Evolutionary conservation across 148 eudicot genomes (phyloP).

Genomic region (Vaccinium darrowii): DNA sequence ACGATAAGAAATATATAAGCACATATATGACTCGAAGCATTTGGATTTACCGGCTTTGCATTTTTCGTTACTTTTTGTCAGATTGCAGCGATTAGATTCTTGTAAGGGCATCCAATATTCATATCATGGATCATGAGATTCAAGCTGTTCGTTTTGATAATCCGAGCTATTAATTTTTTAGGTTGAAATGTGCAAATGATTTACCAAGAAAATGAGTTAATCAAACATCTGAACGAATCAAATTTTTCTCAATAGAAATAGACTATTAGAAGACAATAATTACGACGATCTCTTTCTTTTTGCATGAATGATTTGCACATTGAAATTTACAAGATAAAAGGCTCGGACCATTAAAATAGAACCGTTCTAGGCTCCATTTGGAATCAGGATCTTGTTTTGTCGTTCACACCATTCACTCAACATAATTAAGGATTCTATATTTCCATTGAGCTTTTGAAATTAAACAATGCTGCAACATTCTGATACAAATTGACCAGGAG

Average conservation of each 20-base stretch:
- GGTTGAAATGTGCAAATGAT: background rate
- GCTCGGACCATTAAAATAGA: background rate
- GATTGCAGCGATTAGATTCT: background rate
- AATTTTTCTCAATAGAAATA: background rate
- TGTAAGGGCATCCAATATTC: background rate
- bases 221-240: background rate
- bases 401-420: background rate
- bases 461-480: slow-evolving; percentile 11
- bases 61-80: background rate
- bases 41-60: background rate
- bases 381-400: background rate
- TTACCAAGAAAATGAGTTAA: background rate
- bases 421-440: background rate
- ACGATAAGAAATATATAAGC: background rate
- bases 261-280: background rate
- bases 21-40: background rate
- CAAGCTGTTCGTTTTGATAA: background rate
- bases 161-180: background rate
- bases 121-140: background rate
- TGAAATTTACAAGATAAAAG: background rate
- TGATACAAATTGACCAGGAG: background rate
- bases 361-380: background rate
- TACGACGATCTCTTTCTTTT: background rate
- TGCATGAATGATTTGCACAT: background rate
- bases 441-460: slow-evolving; percentile 14